A percentile compares a stretch with the other conserved stretches of the same genome.
phyloP scores from a whole-genome alignment of 495 filamentous ascomycete species.

The Podospora sp. region DNA sequence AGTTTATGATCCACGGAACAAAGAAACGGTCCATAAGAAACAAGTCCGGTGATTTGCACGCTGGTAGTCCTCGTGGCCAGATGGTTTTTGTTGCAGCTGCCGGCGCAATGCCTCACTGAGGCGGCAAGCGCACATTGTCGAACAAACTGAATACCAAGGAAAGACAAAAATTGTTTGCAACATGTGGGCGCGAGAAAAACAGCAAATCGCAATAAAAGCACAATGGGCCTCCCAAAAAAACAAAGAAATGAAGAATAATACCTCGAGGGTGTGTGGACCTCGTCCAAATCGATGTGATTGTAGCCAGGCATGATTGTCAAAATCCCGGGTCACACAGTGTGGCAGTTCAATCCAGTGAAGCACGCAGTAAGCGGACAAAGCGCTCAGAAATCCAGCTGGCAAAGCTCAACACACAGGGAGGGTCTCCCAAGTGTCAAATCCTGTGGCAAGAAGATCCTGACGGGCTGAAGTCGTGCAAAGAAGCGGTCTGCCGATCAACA shows the following conservation, averaged over 20 bases:
- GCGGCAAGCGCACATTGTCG: constrained; percentile 12
- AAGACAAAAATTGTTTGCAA: constrained; percentile 36
- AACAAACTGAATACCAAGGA: constrained; percentile 18
- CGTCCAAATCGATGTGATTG: constrained; percentile 53
- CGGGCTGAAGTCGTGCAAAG: constrained; percentile 26
- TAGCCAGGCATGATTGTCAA: constrained; percentile 50
- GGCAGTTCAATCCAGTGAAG: constrained; percentile 38
- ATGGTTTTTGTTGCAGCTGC: neutral
- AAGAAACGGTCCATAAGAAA: constrained; percentile 4
- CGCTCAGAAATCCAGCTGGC: constrained; percentile 25
- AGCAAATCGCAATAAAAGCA: constrained; percentile 30
- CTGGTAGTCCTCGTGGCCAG: constrained; percentile 10
- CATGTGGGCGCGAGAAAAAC: constrained; percentile 23
- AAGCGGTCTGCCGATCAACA: constrained; percentile 28
- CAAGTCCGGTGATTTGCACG: constrained; percentile 8
- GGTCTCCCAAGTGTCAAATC: constrained; percentile 23
- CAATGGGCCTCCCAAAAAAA: constrained; percentile 39
- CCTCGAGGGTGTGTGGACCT: constrained; percentile 58
- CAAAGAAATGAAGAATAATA: constrained; percentile 47
- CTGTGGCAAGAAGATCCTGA: constrained; percentile 34
- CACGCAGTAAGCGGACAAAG: constrained; percentile 22
- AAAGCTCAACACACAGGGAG: constrained; percentile 25
- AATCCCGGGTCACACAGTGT: constrained; percentile 46
- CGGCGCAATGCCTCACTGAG: constrained; percentile 32
- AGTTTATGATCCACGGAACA: constrained; percentile 3